These are phyloP conservation scores for Ricinus communis DNA, from an alignment of 345 rosid species.

Conservation along the genomic window DNA sequence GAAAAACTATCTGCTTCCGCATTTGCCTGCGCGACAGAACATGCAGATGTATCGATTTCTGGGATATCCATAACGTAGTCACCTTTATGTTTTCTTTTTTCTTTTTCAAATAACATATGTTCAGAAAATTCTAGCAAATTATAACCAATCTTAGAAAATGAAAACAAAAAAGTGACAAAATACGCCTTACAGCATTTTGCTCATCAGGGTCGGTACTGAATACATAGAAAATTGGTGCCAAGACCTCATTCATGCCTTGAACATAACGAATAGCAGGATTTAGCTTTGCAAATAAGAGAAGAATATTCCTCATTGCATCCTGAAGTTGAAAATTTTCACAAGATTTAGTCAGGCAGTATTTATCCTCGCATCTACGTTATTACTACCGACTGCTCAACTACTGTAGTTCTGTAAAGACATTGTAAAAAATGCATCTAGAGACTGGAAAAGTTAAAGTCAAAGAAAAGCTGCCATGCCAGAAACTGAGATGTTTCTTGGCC, in stretches of 20 bases:
- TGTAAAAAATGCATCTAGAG: not conserved
- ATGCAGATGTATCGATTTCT: not conserved
- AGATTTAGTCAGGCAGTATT: conserved; percentile 6
- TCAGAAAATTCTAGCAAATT: no score
- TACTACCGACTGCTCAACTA: not conserved
- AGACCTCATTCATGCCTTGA: conserved; percentile 84
- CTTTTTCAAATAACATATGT: not conserved
- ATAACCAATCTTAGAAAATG: not conserved
- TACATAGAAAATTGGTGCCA: conserved; percentile 67
- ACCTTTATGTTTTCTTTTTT: not conserved
- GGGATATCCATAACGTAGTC: no score
- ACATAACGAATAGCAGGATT: conserved; percentile 75
- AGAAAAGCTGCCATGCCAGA: not conserved
- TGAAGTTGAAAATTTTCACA: conserved; percentile 18
- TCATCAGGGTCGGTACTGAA: conserved; percentile 54
- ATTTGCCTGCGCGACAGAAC: conserved; percentile 41
- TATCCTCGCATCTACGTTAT: not conserved
- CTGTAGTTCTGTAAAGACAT: not conserved
- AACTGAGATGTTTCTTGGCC: not conserved
- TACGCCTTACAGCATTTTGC: conserved; percentile 53
- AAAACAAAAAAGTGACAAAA: conserved; percentile 3
- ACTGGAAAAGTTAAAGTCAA: not conserved
- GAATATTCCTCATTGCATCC: conserved; percentile 72
- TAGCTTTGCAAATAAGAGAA: conserved; percentile 64
- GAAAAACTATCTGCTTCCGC: conserved; percentile 69